Evolutionary conservation across 164 flowering plant species (phyloP), one percentile per base, ranked within the genome.

Genomic region (Sextonia rubra): DNA sequence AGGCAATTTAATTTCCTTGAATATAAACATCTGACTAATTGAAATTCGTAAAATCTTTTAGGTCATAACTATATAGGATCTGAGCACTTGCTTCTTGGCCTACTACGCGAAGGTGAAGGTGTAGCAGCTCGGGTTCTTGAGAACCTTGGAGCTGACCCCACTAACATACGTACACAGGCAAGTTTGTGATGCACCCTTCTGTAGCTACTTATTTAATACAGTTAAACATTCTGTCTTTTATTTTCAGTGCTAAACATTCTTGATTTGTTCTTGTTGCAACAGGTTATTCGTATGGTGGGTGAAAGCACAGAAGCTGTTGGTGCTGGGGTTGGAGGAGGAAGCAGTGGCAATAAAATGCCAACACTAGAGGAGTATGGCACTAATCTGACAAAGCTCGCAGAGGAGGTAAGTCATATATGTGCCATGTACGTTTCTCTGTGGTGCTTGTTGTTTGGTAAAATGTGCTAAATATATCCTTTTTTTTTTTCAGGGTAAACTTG

Each of bases 51-150:
- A 27, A 62, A 62, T 62, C 3, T 60, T 62, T 60, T 85, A 95
- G 99, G 99, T 60, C 98, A 93, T 69, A 91, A 91, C 75, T 91
- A 93, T 76, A 89, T 93, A 78, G 99, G 98, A 55, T 90, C 98
- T 3, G 99, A 95, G 84, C 99, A 95, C 77, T 78, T 95, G 85
- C 91, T 95, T 67, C 83, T 95, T 69, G 99, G 98, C 44, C 76
- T 95, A 71, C 94, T 93, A 73, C 96, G 97, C 49, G 98, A 93
- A 83, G 99, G 98, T 66, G 99, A 93, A 80, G 98, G 99, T 80
- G 98, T 91, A 8, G 97, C 98, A 25, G 99, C 96, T 25, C 91
- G 97, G 80, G 98, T 92, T 74, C 91, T 94, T 70, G 97, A 94
- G 74, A 94, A 89, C 79, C 83, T 94, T 69, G 99, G 99, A 66